Percentiles rank a stretch among this genome's conserved stretches.
Evolutionary conservation across 371 early-diverging fungal genomes (phyloP).

Genomic region (Lichtheimia ornata): DNA sequence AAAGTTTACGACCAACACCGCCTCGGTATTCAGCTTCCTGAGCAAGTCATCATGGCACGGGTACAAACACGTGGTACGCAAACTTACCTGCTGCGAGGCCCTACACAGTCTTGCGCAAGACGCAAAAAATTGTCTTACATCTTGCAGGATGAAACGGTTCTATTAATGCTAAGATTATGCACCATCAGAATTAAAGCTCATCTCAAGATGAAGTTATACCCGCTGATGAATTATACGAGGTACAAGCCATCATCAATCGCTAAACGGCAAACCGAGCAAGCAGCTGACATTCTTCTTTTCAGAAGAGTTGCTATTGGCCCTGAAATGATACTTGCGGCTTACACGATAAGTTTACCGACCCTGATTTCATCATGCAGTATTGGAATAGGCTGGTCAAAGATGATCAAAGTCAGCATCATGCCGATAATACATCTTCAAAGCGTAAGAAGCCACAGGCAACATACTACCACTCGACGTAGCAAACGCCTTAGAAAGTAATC

Average conservation of each 20-base stretch:
- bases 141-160: conserved; percentile 2
- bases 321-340: not conserved
- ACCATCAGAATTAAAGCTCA: conserved; percentile 1
- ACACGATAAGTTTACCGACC: too few species aligned
- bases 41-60: conserved; percentile 8
- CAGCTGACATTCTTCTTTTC: too few species aligned
- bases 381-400: too few species aligned
- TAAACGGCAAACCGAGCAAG: conserved; percentile 5
- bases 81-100: conserved; percentile 13
- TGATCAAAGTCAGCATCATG: too few species aligned
- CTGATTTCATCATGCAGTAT: too few species aligned
- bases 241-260: conserved; percentile 2
- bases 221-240: conserved; percentile 12
- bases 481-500: too few species aligned
- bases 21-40: too few species aligned
- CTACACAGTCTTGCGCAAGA: conserved; percentile 2
- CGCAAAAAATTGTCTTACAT: conserved; percentile 13
- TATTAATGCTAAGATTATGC: not conserved
- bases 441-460: too few species aligned
- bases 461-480: too few species aligned
- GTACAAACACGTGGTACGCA: not conserved
- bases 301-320: conserved; percentile 10
- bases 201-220: conserved; percentile 10
- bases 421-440: too few species aligned
- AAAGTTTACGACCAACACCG: too few species aligned